Evolutionary conservation across 306 rosid genomes (phyloP).

Genomic region (Mimosa bimucronata): DNA sequence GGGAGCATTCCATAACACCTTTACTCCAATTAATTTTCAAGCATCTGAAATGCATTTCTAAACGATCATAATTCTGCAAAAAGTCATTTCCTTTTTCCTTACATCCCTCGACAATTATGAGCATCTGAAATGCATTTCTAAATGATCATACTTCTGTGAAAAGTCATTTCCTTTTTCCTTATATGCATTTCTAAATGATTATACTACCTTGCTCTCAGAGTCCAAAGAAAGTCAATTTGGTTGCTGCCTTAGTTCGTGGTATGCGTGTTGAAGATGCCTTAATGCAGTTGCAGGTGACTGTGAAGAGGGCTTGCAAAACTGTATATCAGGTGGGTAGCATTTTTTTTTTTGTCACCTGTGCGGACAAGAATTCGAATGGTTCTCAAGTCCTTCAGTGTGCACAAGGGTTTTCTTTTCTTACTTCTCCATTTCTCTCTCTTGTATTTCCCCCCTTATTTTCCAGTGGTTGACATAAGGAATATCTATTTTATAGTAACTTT

Average conservation of each 20-base stretch:
- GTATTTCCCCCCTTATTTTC: background rate
- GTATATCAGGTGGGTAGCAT: constrained; percentile 74
- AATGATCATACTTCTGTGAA: background rate
- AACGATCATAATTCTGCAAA: background rate
- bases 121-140: no score
- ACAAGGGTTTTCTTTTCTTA: background rate
- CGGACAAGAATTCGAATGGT: constrained; percentile 27
- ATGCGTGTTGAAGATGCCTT: constrained; percentile 99
- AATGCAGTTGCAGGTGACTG: constrained; percentile 82
- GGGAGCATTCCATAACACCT: constrained; percentile 14
- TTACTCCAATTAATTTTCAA: background rate
- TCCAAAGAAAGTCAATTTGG: constrained; percentile 96
- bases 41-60: constrained; percentile 3
- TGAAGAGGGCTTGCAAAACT: constrained; percentile 92
- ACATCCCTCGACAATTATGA: constrained; percentile 15
- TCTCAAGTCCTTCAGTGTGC: background rate
- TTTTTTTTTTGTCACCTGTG: constrained; percentile 5
- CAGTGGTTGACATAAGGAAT: constrained; percentile 9
- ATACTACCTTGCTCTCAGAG: constrained; percentile 51
- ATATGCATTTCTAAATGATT: background rate
- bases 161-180: background rate
- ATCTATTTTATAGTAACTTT: constrained; percentile 18
- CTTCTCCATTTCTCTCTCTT: background rate
- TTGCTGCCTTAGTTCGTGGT: constrained; percentile 91
- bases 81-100: background rate